Base-by-base conservation (phyloP, 2,329 filamentous ascomycete species). In the Cladosporium phlei region DNA sequence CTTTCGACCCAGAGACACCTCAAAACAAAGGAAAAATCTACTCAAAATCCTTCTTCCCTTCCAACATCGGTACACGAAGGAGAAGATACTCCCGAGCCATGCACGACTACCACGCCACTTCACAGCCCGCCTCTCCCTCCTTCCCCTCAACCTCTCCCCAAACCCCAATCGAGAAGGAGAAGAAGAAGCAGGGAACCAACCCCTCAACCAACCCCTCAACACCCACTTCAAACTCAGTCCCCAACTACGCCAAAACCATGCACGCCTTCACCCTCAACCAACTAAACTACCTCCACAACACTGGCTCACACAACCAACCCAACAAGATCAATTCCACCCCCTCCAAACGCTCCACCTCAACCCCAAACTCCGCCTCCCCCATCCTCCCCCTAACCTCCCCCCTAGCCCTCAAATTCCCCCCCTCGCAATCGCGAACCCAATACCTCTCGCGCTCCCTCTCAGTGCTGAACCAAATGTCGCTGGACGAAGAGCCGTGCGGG, bases 211-310 rank as follows among this genome's bases (percentile, higher is more conserved):
- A n/a, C n/a, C n/a, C n/a, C n/a, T n/a, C n/a, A n/a, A n/a, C n/a
- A n/a, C n/a, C n/a, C n/a, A n/a, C n/a, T n/a, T n/a, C n/a, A n/a
- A n/a, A n/a, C n/a, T n/a, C n/a, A n/a, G 27, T 58, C 22, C 54
- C 53, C 12, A 47, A 46, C 28, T 62, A 60, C 27, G 47, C 52
- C 10, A 49, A 51, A 22, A 55, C 52, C 1, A 59, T 62, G 56
- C 55, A 60, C 32, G 56, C 54, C 11, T 54, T 53, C 45, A 59
- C 57, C 3, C 34, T 56, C 32, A 48, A 53, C 27, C 58, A 59
- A 43, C 28, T 59, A 21, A 51, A 55, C 24, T 35, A 44, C 21
- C 35, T 45, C 32, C 24, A 35, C 34, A 53, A 34, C 47, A 52
- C 22, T 33, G 42, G n/a, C 20, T 50, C 8, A n/a, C 30, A 44